Conservation (phyloP, 139 green algal genomes). For the Chlamydomonas sphaeroides region DNA sequence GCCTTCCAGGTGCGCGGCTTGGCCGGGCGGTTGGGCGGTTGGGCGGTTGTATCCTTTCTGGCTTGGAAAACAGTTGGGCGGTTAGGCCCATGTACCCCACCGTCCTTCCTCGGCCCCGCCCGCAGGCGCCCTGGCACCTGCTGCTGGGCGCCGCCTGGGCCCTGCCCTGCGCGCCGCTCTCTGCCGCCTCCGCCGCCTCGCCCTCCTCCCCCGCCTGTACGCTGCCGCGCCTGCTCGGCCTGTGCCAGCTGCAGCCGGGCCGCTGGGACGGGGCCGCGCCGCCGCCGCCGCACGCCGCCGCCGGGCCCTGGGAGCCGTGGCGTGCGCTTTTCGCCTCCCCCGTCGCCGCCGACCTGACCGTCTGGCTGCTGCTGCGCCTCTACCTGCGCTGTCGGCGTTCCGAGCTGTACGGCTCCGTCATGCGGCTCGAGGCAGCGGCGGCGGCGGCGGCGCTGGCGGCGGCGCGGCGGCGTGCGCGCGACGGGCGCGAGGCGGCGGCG, state of each 20-base stretch:
- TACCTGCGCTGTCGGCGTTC: conserved; percentile 57
- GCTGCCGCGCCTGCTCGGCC: conserved; percentile 73
- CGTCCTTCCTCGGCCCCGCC: not conserved
- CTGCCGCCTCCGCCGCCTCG: not conserved
- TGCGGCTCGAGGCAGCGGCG: not conserved
- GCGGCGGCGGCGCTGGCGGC: not conserved
- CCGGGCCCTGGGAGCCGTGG: conserved; percentile 3
- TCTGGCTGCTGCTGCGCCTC: conserved; percentile 75
- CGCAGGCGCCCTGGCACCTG: conserved; percentile 56
- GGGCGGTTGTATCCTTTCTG: no score
- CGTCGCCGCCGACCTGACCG: conserved; percentile 66
- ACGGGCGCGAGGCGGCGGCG: conserved; percentile 42
- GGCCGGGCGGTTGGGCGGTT: no score
- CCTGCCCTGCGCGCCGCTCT: conserved; percentile 32
- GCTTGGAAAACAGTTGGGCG: no score
- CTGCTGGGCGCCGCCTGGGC: conserved; percentile 56
- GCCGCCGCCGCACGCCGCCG: not conserved
- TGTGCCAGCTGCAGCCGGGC: conserved; percentile 68
- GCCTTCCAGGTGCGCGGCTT: conserved; percentile 67
- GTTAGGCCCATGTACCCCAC: no score
- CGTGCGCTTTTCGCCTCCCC: conserved; percentile 42
- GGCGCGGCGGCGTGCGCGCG: not conserved
- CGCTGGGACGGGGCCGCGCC: not conserved
- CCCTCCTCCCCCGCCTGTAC: conserved; percentile 53
- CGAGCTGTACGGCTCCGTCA: conserved; percentile 28